Evolutionary conservation across 139 green algal genomes (phyloP).

Genomic region (Coelastrella sp.): DNA sequence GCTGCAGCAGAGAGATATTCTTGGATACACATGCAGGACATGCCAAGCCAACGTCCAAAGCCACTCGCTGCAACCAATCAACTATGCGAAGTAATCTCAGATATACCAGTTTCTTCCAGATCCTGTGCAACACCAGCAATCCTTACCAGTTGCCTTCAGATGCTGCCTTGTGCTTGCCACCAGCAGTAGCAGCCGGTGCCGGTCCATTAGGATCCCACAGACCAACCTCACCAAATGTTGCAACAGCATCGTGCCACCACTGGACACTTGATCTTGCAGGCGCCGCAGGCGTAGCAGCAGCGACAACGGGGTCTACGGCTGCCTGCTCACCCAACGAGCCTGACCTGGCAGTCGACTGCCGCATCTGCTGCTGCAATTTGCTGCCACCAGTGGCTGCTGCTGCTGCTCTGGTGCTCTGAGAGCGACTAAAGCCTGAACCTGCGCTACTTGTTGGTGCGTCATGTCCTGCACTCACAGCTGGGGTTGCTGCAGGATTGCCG

Average conservation of each 20-base stretch:
- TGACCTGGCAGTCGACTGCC: background rate
- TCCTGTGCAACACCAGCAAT: too few species aligned
- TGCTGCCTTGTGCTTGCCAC: background rate
- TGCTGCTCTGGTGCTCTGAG: background rate
- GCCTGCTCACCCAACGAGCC: background rate
- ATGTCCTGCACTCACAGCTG: background rate
- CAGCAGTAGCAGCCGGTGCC: background rate
- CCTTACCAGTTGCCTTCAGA: too few species aligned
- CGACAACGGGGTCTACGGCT: background rate
- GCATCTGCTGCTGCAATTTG: background rate
- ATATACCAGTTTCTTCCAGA: too few species aligned
- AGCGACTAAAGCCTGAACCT: background rate
- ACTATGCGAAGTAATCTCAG: too few species aligned
- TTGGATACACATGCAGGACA: too few species aligned
- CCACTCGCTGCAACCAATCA: too few species aligned
- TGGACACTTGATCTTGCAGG: slow-evolving; percentile 7
- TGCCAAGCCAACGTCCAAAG: too few species aligned
- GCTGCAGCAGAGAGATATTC: too few species aligned
- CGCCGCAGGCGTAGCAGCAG: background rate
- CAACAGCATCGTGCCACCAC: slow-evolving; percentile 46
- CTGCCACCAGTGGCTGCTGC: background rate
- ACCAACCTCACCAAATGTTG: slow-evolving; percentile 40
- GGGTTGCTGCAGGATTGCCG: background rate
- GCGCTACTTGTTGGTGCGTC: background rate
- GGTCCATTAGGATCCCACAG: slow-evolving; percentile 18